Percentiles rank a stretch among this genome's conserved stretches.
These are phyloP conservation scores for Suhomyces sp. DNA, from an alignment of 805 yeast genomes.

Conservation along the genomic window DNA sequence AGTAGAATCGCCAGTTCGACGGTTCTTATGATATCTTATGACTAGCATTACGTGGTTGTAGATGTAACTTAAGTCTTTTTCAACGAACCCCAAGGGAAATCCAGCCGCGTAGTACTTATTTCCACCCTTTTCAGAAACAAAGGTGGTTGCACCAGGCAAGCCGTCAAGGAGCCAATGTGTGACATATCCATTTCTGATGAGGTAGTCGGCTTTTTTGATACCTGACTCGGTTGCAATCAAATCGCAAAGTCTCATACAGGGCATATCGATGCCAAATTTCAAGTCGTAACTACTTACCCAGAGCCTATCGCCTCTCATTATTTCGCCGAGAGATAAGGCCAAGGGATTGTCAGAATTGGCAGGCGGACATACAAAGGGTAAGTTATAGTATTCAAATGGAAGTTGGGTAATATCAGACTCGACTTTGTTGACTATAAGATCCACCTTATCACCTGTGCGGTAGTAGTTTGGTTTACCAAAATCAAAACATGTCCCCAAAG, in stretches of 20 bases:
- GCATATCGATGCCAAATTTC: slow-evolving; percentile 58
- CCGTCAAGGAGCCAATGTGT: slow-evolving; percentile 84
- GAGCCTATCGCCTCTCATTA: slow-evolving; percentile 75
- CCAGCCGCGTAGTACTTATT: slow-evolving; percentile 81
- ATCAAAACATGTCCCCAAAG: slow-evolving; percentile 11
- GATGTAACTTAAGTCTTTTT: slow-evolving; percentile 54
- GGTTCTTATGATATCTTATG: slow-evolving; percentile 58
- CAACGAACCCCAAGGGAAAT: slow-evolving; percentile 74
- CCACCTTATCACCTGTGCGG: slow-evolving; percentile 56
- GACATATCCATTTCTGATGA: slow-evolving; percentile 68
- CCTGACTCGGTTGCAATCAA: slow-evolving; percentile 53
- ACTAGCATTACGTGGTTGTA: slow-evolving; percentile 83
- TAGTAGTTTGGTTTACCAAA: slow-evolving; percentile 37
- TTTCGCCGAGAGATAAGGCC: slow-evolving; percentile 70
- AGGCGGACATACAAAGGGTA: slow-evolving; percentile 80
- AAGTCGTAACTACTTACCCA: slow-evolving; percentile 73
- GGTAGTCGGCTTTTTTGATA: slow-evolving; percentile 52
- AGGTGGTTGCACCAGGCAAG: slow-evolving; percentile 85
- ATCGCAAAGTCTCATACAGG: slow-evolving; percentile 68
- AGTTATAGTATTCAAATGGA: slow-evolving; percentile 72
- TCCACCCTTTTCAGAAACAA: slow-evolving; percentile 52
- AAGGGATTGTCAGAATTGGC: slow-evolving; percentile 51
- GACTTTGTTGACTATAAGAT: slow-evolving; percentile 69
- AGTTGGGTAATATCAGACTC: slow-evolving; percentile 75
- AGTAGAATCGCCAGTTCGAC: slow-evolving; percentile 42